A percentile compares a stretch with the other conserved stretches of the same genome.
phyloP scores from a whole-genome alignment of 352 stramenopile species.

The Aphanomyces stellatus region DNA sequence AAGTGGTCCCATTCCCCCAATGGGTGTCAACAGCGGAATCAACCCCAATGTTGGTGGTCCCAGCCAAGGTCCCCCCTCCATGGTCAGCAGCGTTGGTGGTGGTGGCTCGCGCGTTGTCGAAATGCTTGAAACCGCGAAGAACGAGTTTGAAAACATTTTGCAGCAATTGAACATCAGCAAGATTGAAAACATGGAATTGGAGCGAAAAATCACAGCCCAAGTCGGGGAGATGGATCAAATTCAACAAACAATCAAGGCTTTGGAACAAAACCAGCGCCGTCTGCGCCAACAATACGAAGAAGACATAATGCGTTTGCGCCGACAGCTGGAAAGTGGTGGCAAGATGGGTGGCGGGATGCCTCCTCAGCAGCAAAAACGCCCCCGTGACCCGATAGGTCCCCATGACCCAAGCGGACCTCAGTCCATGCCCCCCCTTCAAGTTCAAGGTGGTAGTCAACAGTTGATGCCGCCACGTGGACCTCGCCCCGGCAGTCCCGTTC shows the following conservation, averaged over 20 bases:
- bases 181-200: conserved; percentile 82
- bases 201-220: conserved; percentile 82
- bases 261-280: conserved; percentile 73
- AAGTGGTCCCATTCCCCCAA: not conserved
- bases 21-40: not conserved
- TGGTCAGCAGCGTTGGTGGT: not conserved
- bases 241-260: conserved; percentile 75
- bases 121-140: conserved; percentile 80
- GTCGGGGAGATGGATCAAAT: conserved; percentile 85
- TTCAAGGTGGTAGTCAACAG: conserved; percentile 1
- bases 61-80: not conserved
- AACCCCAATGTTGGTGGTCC: conserved; percentile 8
- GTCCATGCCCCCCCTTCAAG: conserved; percentile 12
- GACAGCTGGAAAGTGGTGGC: conserved; percentile 59
- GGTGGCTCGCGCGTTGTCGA: conserved; percentile 42
- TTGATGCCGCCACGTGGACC: conserved; percentile 7
- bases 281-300: conserved; percentile 82
- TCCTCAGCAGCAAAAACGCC: not conserved
- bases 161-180: conserved; percentile 83
- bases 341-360: conserved; percentile 12
- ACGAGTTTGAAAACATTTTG: conserved; percentile 71
- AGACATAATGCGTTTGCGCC: conserved; percentile 73
- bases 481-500: conserved; percentile 7
- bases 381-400: not conserved
- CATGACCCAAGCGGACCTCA: not conserved